Percentiles rank a stretch among this genome's conserved stretches.
Conservation (phyloP, 1,284 basidiomycete genomes). For the Exobasidium cylindrosporum region DNA sequence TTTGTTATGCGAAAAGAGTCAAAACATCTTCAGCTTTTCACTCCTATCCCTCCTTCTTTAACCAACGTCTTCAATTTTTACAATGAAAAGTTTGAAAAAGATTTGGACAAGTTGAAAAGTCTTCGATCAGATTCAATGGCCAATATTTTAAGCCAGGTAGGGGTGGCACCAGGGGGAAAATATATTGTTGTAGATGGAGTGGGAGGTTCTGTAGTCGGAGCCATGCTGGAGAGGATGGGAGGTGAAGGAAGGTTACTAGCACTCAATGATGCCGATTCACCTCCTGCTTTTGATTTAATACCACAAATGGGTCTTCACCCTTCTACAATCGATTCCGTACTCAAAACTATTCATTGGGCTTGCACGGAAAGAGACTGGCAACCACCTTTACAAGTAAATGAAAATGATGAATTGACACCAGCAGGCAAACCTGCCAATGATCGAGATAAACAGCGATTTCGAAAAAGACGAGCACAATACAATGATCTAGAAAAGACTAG, state of each 20-base stretch:
- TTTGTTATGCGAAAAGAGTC: conserved; percentile 50
- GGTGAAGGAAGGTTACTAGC: conserved; percentile 75
- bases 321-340: conserved; percentile 61
- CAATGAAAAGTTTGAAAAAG: conserved; percentile 64
- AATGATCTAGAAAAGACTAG: conserved; percentile 58
- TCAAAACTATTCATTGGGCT: conserved; percentile 83
- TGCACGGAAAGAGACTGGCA: conserved; percentile 10
- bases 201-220: conserved; percentile 76
- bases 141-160: conserved; percentile 79
- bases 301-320: conserved; percentile 68
- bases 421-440: background rate
- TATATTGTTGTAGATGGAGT: conserved; percentile 90
- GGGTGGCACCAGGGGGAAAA: conserved; percentile 78
- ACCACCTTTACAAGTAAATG: background rate
- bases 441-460: conserved; percentile 17
- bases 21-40: conserved; percentile 77
- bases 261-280: conserved; percentile 85
- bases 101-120: conserved; percentile 69
- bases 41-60: conserved; percentile 80
- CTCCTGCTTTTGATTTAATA: conserved; percentile 84
- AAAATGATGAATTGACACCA: background rate
- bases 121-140: conserved; percentile 83
- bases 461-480: conserved; percentile 31
- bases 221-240: conserved; percentile 69
- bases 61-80: conserved; percentile 79